Percentiles rank a stretch among this genome's conserved stretches.
Evolutionary conservation across 352 stramenopile genomes (phyloP).

Genomic region (Globisporangium abappressorium): DNA sequence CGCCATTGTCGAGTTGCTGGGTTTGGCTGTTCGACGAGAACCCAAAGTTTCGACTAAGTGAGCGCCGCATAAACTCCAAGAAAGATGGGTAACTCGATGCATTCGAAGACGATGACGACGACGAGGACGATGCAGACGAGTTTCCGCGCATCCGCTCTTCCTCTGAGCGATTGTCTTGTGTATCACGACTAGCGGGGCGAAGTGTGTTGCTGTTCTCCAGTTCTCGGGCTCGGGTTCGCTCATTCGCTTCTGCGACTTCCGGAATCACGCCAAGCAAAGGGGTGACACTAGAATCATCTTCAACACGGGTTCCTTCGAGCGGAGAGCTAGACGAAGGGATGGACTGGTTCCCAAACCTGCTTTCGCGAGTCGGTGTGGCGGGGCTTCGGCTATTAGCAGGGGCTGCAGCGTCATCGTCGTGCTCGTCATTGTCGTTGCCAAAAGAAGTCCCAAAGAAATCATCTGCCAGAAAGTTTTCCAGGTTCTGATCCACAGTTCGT

Average conservation of each 20-base stretch:
- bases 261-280: constrained; percentile 47
- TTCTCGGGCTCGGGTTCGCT: constrained; percentile 19
- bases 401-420: constrained; percentile 21
- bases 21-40: constrained; percentile 14
- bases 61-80: constrained; percentile 46
- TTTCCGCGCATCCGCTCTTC: constrained; percentile 16
- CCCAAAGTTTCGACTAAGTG: constrained; percentile 34
- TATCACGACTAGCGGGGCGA: background rate
- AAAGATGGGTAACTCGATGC: constrained; percentile 29
- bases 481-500: constrained; percentile 30
- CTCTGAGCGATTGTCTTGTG: background rate
- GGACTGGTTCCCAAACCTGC: constrained; percentile 11
- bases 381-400: constrained; percentile 18
- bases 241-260: constrained; percentile 62
- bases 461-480: constrained; percentile 52
- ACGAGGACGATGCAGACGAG: constrained; percentile 27
- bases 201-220: constrained; percentile 15
- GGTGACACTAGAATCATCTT: constrained; percentile 5
- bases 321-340: constrained; percentile 27
- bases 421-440: constrained; percentile 19
- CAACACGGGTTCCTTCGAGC: constrained; percentile 10
- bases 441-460: constrained; percentile 74
- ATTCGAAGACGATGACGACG: constrained; percentile 22
- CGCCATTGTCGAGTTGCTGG: background rate
- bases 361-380: background rate